Evolutionary conservation across 2,329 filamentous ascomycete genomes (phyloP).

Genomic region (Alternaria postmessia): DNA sequence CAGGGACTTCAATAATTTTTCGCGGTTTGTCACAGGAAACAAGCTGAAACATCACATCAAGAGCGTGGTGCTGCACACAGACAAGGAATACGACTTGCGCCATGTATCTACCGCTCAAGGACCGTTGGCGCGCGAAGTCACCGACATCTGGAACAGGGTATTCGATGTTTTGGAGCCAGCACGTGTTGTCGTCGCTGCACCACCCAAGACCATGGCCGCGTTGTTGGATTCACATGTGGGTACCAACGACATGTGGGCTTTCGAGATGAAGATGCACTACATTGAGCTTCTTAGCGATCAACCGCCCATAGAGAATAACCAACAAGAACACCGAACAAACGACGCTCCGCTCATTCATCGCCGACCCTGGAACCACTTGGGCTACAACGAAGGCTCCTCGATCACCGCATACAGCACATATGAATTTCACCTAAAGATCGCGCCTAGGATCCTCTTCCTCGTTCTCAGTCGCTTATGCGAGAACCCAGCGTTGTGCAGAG

Average conservation of each 20-base stretch:
- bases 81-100: conserved; percentile 49
- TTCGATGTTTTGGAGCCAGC: conserved; percentile 41
- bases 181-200: conserved; percentile 57
- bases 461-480: conserved; percentile 49
- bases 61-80: conserved; percentile 58
- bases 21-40: conserved; percentile 28
- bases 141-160: conserved; percentile 41
- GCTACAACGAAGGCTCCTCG: conserved; percentile 79
- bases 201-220: conserved; percentile 68
- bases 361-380: conserved; percentile 70
- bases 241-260: conserved; percentile 68
- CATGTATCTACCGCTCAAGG: conserved; percentile 38
- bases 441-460: conserved; percentile 68
- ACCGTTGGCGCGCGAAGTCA: conserved; percentile 61
- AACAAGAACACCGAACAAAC: conserved; percentile 17
- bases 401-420: conserved; percentile 75
- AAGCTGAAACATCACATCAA: conserved; percentile 51
- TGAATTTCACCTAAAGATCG: conserved; percentile 72
- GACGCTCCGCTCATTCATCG: conserved; percentile 60
- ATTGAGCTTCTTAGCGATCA: conserved; percentile 55
- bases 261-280: conserved; percentile 69
- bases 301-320: conserved; percentile 10
- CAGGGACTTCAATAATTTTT: conserved; percentile 19
- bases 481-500: conserved; percentile 36
- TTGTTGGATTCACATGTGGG: conserved; percentile 67